Evolutionary conservation across 495 filamentous ascomycete genomes (phyloP), one percentile per base, ranked within the genome.

Genomic region (Rhizodiscina lignyota): DNA sequence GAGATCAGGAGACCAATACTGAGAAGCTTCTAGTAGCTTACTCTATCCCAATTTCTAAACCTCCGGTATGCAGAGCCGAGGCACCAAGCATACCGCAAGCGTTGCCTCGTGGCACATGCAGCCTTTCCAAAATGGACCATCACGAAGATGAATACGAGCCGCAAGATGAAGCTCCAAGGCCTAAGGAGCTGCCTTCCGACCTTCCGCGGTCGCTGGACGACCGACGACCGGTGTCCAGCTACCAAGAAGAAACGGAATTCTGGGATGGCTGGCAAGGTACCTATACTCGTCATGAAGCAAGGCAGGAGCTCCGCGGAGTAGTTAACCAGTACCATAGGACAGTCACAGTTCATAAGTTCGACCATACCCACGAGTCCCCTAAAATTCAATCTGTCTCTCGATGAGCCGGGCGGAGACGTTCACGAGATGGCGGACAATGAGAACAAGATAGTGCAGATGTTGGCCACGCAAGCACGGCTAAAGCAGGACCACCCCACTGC

Each of bases 201-300:
- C 68, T 97, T 18, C 89, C 89, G 4, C 83, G 73, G 44, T 87
- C 85, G 30, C 66, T 97, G 39, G 79, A 96, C 47, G 91, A 96
- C 59, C 69, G 87, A 35, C 72, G 76, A 52, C 71, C 66, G 41
- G 66, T 79, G 18, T 68, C 67, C 5, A 52, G 55, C 4, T 62
- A 43, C 36, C 62, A 58, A 22, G 61, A 56, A 31, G 87, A 94
- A 63, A 92, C 84, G 18, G 86, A 96, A 67, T 80, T 94, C 63
- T 96, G 96, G 53, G 89, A 97, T 68, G 91, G 82, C 39, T 97
- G 89, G 89, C 84, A 94, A 77, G 87, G 87, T 94, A 53, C 18
- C 39, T 38, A 15, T 11, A n/a, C n/a, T n/a, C n/a, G n/a, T n/a
- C n/a, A n/a, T n/a, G n/a, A 20, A 26, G 21, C 10, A 6, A 17